These are phyloP conservation scores for Penicillium verrucosum DNA, from an alignment of 2,329 filamentous ascomycete species.

Conservation along the genomic window DNA sequence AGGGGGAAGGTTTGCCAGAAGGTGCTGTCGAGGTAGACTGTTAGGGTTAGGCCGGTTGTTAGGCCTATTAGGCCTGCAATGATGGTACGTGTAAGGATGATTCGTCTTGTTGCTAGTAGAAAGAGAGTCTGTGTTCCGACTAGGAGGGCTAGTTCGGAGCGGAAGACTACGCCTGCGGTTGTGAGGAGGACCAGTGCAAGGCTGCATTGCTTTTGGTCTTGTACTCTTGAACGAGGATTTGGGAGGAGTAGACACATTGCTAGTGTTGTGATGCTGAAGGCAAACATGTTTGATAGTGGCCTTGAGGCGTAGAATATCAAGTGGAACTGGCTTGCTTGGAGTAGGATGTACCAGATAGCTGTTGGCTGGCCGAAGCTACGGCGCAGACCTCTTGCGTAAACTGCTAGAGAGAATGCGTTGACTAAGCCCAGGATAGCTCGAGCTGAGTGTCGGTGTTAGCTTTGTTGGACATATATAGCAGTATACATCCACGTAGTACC, in stretches of 20 bases:
- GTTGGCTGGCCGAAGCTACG: conserved; percentile 65
- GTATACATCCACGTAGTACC: conserved; percentile 39
- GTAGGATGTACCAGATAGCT: conserved; percentile 73
- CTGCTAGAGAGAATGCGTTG: conserved; percentile 67
- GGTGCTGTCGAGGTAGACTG: conserved; percentile 79
- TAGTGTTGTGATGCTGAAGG: conserved; percentile 64
- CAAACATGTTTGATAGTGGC: conserved; percentile 94
- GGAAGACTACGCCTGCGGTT: conserved; percentile 77
- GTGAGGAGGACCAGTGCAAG: conserved; percentile 73
- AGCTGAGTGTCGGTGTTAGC: conserved; percentile 46
- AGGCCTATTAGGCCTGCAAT: conserved; percentile 64
- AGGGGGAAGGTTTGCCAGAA: conserved; percentile 79
- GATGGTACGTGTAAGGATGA: conserved; percentile 57
- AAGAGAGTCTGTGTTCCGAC: conserved; percentile 65
- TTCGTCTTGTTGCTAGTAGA: conserved; percentile 56
- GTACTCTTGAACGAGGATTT: conserved; percentile 26
- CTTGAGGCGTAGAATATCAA: conserved; percentile 87
- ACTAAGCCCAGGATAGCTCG: conserved; percentile 72
- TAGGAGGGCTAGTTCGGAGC: conserved; percentile 81
- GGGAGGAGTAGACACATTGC: conserved; percentile 51
- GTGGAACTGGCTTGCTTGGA: conserved; percentile 87
- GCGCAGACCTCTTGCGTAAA: conserved; percentile 62
- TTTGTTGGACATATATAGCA: neutral
- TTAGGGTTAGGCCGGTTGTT: conserved; percentile 67
- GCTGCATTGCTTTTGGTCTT: conserved; percentile 51